Base-by-base conservation (phyloP, 805 yeast genomes). In the Kuraishia hungarica region DNA sequence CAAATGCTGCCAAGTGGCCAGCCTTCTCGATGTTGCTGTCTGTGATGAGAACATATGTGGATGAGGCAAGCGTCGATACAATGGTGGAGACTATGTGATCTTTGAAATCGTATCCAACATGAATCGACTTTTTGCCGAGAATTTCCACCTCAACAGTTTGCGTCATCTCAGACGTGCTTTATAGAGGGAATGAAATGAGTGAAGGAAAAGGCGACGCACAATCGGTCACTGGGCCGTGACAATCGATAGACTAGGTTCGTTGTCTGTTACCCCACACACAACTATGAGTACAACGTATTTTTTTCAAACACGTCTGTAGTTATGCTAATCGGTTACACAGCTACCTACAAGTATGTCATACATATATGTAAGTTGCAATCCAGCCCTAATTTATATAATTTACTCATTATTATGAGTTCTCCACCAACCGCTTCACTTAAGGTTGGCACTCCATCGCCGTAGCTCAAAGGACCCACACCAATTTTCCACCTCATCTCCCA, bases 41-140 rank as follows among this genome's bases (percentile, higher is more conserved):
- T 46, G 97, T 89, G 59, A 94, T 80, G 57, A 94, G 75, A 57
- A 92, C 97, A 73, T 94, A 94, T 11, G 98, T 93, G 5, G 97
- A 90, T 6, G 97, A 89, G 53, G 84, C 79, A 62, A 85, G 77
- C 35, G 77, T 76, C 10, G 70, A 62, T 43, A 91, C 74, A 50
- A 86, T 80, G 59, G 88, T 89, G 7, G 75, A 68, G 56, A 89
- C 87, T 55, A 93, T 84, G 63, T 89, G 92, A 57, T 79, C 76
- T 61, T 82, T 84, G 61, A 92, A 84, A 54, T 85, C 81, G 73
- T 84, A 90, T 43, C 99, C 99, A 58, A 94, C 91, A 70, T 89
- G 96, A 71, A 94, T 90, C 56, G 86, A 77, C 54, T 91, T 91
- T 59, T 81, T 72, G 19, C 97, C 96, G 63, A 94, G 79, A 64